phyloP scores from a whole-genome alignment of 2,329 filamentous ascomycete species.

The Pseudomassariella vexata region DNA sequence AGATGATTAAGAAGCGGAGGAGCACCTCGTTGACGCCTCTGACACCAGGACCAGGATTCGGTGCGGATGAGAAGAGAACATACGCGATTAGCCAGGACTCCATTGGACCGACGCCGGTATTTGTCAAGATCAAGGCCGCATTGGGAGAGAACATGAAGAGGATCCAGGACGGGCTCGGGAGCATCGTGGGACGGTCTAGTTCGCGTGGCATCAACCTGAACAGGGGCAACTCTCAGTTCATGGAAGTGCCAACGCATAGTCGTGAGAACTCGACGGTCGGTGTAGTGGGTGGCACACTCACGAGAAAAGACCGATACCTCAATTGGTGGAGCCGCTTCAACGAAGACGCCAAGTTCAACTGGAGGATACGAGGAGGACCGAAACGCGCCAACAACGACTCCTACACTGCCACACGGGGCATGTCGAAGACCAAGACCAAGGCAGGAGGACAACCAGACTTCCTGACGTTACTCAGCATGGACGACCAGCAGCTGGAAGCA shows the following conservation, averaged over 20 bases:
- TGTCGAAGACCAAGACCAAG: slow-evolving; percentile 14
- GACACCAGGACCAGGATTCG: slow-evolving; percentile 8
- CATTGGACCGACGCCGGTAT: slow-evolving; percentile 41
- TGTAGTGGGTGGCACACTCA: slow-evolving; percentile 12
- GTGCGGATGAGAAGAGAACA: slow-evolving; percentile 22
- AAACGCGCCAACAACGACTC: slow-evolving; percentile 4
- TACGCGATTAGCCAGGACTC: slow-evolving; percentile 40
- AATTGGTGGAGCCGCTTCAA: slow-evolving; percentile 41
- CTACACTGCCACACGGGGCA: slow-evolving; percentile 17
- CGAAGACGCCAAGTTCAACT: slow-evolving; percentile 32
- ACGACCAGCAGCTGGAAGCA: slow-evolving; percentile 30
- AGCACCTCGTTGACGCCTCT: slow-evolving; percentile 45
- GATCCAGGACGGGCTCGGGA: slow-evolving; percentile 28
- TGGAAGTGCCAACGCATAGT: slow-evolving; percentile 29
- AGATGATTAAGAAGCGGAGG: slow-evolving; percentile 33
- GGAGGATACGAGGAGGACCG: slow-evolving; percentile 27
- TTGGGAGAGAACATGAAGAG: slow-evolving; percentile 29
- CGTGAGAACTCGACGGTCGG: slow-evolving; percentile 27
- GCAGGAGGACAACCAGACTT: slow-evolving; percentile 34
- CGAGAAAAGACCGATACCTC: slow-evolving; percentile 31
- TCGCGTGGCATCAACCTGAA: slow-evolving; percentile 42
- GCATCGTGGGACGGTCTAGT: slow-evolving; percentile 25
- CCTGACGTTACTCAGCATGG: slow-evolving; percentile 35
- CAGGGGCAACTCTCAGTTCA: slow-evolving; percentile 48
- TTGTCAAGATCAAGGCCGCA: slow-evolving; percentile 33